Conservation (phyloP, 345 rosid genomes). For the Syzygium oleosum region DNA sequence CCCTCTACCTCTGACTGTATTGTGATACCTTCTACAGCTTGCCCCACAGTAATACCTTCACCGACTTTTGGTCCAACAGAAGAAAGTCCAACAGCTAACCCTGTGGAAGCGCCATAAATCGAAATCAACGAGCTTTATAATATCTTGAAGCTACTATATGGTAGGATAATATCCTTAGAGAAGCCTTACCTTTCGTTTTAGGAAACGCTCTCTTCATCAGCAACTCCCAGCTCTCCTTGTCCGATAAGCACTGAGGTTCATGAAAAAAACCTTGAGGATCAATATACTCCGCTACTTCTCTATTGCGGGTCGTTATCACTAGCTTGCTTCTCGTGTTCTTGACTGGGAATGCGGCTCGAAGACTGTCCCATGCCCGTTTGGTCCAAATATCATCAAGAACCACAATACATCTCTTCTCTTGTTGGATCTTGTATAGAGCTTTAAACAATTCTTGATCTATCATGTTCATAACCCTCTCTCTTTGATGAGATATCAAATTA, state of each 20-base stretch:
- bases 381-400: conserved; percentile 35
- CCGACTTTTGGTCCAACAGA: too few species aligned
- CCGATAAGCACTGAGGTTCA: conserved; percentile 3
- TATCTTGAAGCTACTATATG: not conserved
- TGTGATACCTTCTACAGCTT: too few species aligned
- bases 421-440: conserved; percentile 2
- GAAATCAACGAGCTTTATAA: not conserved
- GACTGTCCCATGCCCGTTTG: conserved; percentile 18
- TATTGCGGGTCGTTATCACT: conserved; percentile 32
- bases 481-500: conserved; percentile 9
- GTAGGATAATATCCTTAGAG: not conserved
- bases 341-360: conserved; percentile 19
- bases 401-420: conserved; percentile 15
- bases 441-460: conserved; percentile 22
- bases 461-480: conserved; percentile 18
- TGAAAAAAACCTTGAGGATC: conserved; percentile 7
- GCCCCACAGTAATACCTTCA: too few species aligned
- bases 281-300: conserved; percentile 9
- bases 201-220: conserved; percentile 24
- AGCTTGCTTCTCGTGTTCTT: conserved; percentile 18
- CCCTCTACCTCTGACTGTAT: not conserved
- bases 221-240: conserved; percentile 35
- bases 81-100: too few species aligned
- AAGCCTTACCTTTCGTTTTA: conserved; percentile 16
- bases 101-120: too few species aligned